Percentiles rank a stretch among this genome's conserved stretches.
phyloP scores from a whole-genome alignment of 805 yeast species.

The Candida wancherniae region DNA sequence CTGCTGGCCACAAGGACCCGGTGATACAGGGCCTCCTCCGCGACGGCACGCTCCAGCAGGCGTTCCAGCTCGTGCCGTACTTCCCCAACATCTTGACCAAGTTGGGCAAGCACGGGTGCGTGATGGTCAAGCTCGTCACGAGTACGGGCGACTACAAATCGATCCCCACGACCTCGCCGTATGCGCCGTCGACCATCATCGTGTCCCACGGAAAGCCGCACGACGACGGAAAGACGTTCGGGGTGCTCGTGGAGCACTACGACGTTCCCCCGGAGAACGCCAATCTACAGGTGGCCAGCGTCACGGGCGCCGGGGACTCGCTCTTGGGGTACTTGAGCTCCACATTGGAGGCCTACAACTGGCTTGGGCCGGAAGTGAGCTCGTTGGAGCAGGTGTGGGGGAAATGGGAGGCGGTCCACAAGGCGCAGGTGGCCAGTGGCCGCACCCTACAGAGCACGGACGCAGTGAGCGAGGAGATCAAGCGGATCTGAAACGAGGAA shows the following conservation, averaged over 20 bases:
- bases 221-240: conserved; percentile 28
- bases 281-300: conserved; percentile 46
- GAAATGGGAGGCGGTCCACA: conserved; percentile 32
- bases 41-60: conserved; percentile 57
- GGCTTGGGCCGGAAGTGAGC: conserved; percentile 23
- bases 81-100: conserved; percentile 63
- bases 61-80: conserved; percentile 69
- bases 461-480: conserved; percentile 9
- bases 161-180: conserved; percentile 29
- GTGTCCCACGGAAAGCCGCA: conserved; percentile 18
- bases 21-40: conserved; percentile 24
- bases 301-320: conserved; percentile 89
- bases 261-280: conserved; percentile 34
- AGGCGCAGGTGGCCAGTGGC: conserved; percentile 41
- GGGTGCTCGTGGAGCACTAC: conserved; percentile 62
- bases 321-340: conserved; percentile 61
- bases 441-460: conserved; percentile 7
- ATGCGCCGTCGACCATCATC: conserved; percentile 21
- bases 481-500: background rate
- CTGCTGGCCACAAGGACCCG: conserved; percentile 16
- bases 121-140: conserved; percentile 35
- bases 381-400: conserved; percentile 33
- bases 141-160: conserved; percentile 28
- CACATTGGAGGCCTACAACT: conserved; percentile 20
- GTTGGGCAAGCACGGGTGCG: conserved; percentile 61